phyloP scores from a whole-genome alignment of 495 filamentous ascomycete species.

The Glutinoglossum americanum region DNA sequence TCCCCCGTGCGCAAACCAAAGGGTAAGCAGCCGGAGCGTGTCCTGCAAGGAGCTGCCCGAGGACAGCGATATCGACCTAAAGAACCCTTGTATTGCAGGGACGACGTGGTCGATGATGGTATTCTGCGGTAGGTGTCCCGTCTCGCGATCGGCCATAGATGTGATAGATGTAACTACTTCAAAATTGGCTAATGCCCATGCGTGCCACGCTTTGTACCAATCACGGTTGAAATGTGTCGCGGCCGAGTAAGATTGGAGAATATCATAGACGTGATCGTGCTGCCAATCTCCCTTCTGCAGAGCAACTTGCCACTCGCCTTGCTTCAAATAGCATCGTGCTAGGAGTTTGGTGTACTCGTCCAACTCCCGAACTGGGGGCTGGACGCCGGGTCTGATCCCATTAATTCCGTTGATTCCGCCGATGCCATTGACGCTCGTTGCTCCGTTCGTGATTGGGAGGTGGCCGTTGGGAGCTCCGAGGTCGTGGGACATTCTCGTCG shows the following conservation, averaged over 20 bases:
- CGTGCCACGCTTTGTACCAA: constrained; percentile 98
- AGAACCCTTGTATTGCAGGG: constrained; percentile 83
- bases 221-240: constrained; percentile 79
- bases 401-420: constrained; percentile 23
- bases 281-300: constrained; percentile 73
- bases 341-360: constrained; percentile 54
- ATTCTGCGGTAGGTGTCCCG: constrained; percentile 30
- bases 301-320: constrained; percentile 84
- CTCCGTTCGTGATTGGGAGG: constrained; percentile 28
- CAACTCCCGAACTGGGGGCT: constrained; percentile 15
- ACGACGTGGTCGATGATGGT: constrained; percentile 75
- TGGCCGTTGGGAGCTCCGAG: constrained; percentile 37
- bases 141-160: constrained; percentile 35
- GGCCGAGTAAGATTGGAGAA: constrained; percentile 67
- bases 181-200: constrained; percentile 98
- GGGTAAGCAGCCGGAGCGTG: constrained; percentile 71
- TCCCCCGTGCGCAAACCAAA: constrained; percentile 92
- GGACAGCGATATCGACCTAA: constrained; percentile 83
- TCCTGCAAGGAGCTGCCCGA: constrained; percentile 86
- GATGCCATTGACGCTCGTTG: constrained; percentile 34
- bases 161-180: constrained; percentile 76
- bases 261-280: constrained; percentile 48
- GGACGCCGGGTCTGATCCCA: constrained; percentile 10
- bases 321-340: constrained; percentile 83
- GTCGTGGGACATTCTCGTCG: constrained; percentile 50